These are phyloP conservation scores for Cercospora zeae-maydis DNA, from an alignment of 2,329 filamentous ascomycete species.

Conservation along the genomic window DNA sequence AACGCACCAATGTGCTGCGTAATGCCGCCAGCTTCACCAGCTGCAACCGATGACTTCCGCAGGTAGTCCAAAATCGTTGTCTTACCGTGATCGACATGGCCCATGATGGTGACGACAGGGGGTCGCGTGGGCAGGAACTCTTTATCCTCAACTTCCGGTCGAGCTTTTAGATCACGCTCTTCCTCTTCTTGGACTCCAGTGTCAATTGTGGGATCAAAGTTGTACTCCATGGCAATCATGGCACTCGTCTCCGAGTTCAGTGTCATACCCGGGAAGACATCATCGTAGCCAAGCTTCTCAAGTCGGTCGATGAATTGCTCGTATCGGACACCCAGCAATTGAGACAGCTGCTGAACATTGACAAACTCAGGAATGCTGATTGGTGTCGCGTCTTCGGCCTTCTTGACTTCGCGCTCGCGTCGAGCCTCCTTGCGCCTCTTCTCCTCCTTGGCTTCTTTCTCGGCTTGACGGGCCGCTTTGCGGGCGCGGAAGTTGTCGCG, in stretches of 20 bases:
- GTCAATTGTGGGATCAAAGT: slow-evolving; percentile 70
- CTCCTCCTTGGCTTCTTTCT: slow-evolving; percentile 24
- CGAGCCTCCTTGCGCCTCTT: slow-evolving; percentile 25
- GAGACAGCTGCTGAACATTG: slow-evolving; percentile 76
- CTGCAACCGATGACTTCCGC: slow-evolving; percentile 86
- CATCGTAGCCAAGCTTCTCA: slow-evolving; percentile 83
- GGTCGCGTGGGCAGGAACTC: slow-evolving; percentile 69
- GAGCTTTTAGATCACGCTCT: slow-evolving; percentile 68
- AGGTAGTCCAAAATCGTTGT: slow-evolving; percentile 93
- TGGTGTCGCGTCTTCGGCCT: slow-evolving; percentile 47
- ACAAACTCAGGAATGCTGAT: slow-evolving; percentile 89
- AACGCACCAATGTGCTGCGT: slow-evolving; percentile 99
- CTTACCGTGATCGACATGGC: slow-evolving; percentile 97
- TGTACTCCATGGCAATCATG: slow-evolving; percentile 86
- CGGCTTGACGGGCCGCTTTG: slow-evolving; percentile 24
- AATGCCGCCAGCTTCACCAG: slow-evolving; percentile 90
- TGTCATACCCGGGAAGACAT: slow-evolving; percentile 75
- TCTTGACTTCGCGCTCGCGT: slow-evolving; percentile 27
- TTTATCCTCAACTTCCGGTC: slow-evolving; percentile 65
- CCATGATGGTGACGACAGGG: slow-evolving; percentile 98
- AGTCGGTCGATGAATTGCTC: slow-evolving; percentile 72
- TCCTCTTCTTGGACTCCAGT: slow-evolving; percentile 52
- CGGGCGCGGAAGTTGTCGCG: slow-evolving; percentile 28
- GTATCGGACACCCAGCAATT: slow-evolving; percentile 66
- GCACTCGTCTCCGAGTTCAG: slow-evolving; percentile 88